Evolutionary conservation across 2,329 filamentous ascomycete genomes (phyloP), one percentile per base, ranked within the genome.

Genomic region (Calonectria pauciramosa): DNA sequence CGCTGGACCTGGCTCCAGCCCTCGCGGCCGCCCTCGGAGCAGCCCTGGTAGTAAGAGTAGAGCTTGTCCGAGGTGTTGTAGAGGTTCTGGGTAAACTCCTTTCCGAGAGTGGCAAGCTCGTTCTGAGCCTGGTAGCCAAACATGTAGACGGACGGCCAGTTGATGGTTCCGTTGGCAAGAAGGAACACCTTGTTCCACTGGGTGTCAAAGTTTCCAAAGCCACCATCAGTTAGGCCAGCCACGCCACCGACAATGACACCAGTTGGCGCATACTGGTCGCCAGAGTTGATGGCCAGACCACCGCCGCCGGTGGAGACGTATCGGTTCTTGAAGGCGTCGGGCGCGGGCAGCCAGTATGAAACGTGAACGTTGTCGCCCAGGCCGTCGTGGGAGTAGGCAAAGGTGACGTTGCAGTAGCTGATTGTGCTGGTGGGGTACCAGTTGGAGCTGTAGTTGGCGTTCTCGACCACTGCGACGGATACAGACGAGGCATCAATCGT

Each of bases 21-120:
- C 76, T 89, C 86, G 7, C 88, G 84, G 2, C 87, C 89, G 26
- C 89, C 89, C 67, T 91, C 89, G 16, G 88, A 90, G 80, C 89
- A 91, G 4, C 88, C 89, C 75, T 89, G 86, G 76, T 88, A 91
- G 82, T 90, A 90, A 2, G 88, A 84, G 80, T 88, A 89, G 14
- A 85, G 63, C 74, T 81, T 83, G 18, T 77, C 68, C 23, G 28
- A 68, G 1, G 80, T 77, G 81, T 80, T 82, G 78, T 87, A 89
- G 79, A 89, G 85, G 13, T 83, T 84, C 44, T 82, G 83, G 6
- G 87, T 84, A 36, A 88, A 82, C 56, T 83, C 81, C 78, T 89
- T 88, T 26, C 87, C 88, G 14, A 89, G 80, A 11, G 82, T 77
- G 9, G 81, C 83, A 23, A 86, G 77, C 75, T 86, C 85, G 65